These are phyloP conservation scores for Leucosporidium yakuticum DNA, from an alignment of 768 basidiomycete genomes.

Conservation along the genomic window DNA sequence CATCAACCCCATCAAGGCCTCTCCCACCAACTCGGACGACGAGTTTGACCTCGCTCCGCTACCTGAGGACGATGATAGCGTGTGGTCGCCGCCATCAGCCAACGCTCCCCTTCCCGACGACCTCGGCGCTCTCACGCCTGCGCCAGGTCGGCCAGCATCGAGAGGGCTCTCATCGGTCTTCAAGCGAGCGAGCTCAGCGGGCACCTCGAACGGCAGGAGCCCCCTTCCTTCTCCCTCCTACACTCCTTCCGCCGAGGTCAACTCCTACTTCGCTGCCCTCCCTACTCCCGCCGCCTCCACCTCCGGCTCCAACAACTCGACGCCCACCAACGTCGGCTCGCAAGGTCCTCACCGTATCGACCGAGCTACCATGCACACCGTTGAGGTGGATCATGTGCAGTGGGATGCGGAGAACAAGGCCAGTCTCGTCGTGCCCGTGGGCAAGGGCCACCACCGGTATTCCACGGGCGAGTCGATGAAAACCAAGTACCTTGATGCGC, in stretches of 20 bases:
- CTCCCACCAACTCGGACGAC: slow-evolving; percentile 13
- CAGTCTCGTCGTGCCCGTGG: slow-evolving; percentile 11
- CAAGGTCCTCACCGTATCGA: slow-evolving; percentile 56
- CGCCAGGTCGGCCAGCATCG: background rate
- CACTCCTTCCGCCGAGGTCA: background rate
- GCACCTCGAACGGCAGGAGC: background rate
- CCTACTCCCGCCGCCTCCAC: slow-evolving; percentile 53
- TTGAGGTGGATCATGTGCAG: slow-evolving; percentile 36
- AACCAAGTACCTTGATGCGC: slow-evolving; percentile 59
- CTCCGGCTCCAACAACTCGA: slow-evolving; percentile 55
- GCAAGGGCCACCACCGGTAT: slow-evolving; percentile 56
- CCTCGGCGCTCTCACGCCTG: background rate
- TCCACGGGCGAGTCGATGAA: slow-evolving; percentile 70
- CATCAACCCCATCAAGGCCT: slow-evolving; percentile 29
- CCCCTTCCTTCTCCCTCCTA: too few species aligned
- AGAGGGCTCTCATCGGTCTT: background rate
- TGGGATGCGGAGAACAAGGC: slow-evolving; percentile 7
- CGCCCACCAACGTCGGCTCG: slow-evolving; percentile 51
- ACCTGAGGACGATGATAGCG: background rate
- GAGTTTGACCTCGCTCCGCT: background rate
- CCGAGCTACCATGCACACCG: slow-evolving; percentile 65
- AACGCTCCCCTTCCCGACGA: background rate
- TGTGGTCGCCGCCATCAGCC: background rate
- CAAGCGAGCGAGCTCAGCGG: background rate
- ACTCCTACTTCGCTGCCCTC: background rate